Conservation (phyloP, 2,329 filamentous ascomycete genomes). For the Diaporthe citri region DNA sequence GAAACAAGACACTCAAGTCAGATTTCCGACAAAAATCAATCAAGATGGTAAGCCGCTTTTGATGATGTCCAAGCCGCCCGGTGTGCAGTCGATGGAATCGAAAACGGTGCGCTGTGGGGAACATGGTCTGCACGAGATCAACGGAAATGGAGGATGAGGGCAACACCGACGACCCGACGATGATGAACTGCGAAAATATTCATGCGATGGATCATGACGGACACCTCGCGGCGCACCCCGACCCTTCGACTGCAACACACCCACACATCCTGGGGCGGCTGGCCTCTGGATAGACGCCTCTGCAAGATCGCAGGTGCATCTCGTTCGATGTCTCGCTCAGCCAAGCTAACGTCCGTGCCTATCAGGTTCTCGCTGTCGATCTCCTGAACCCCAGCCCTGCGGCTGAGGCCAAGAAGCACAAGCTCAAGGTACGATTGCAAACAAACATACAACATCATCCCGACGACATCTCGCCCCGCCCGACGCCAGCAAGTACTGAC, state of each 20-base stretch:
- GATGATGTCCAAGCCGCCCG: slow-evolving; percentile 28
- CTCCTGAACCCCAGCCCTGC: slow-evolving; percentile 98
- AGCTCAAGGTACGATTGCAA: slow-evolving; percentile 88
- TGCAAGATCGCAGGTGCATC: slow-evolving; percentile 16
- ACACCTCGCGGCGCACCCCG: slow-evolving; percentile 34
- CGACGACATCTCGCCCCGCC: neutral
- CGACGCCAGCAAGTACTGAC: slow-evolving; percentile 26
- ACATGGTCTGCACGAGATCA: slow-evolving; percentile 21
- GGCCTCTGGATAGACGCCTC: slow-evolving; percentile 17
- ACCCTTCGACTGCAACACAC: slow-evolving; percentile 2
- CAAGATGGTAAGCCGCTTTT: slow-evolving; percentile 74
- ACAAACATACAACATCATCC: slow-evolving; percentile 1
- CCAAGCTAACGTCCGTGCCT: slow-evolving; percentile 61
- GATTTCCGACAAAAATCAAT: slow-evolving; percentile 61
- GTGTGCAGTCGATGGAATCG: slow-evolving; percentile 25
- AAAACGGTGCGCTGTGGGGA: slow-evolving; percentile 31
- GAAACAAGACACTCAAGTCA: slow-evolving; percentile 54
- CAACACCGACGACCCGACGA: slow-evolving; percentile 16
- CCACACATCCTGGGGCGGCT: neutral
- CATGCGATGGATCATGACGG: slow-evolving; percentile 32
- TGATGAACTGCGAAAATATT: slow-evolving; percentile 4
- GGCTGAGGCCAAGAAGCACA: slow-evolving; percentile 99
- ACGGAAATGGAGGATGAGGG: neutral
- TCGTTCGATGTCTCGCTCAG: slow-evolving; percentile 33
- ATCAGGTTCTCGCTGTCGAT: slow-evolving; percentile 99